phyloP scores from a whole-genome alignment of 768 basidiomycete species.

The Mycena polygramma region DNA sequence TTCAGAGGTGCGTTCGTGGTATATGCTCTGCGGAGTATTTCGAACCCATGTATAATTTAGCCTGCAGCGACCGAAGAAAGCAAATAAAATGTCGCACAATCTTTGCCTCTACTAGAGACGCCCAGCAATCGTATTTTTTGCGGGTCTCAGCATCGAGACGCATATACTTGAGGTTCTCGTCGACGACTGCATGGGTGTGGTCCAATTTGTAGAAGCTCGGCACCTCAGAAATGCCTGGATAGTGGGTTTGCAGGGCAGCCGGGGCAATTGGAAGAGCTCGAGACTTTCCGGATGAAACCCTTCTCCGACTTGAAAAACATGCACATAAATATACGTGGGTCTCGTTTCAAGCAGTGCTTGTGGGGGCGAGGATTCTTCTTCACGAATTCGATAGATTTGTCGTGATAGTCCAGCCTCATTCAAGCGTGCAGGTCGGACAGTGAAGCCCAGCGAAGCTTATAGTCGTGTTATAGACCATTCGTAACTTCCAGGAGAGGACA shows the following conservation, averaged over 20 bases:
- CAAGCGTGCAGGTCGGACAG: neutral
- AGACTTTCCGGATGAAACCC: neutral
- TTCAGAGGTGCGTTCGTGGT: too few species aligned
- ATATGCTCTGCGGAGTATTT: too few species aligned
- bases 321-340: neutral
- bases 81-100: too few species aligned
- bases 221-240: neutral
- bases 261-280: neutral
- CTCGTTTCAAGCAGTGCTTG: neutral
- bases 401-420: neutral
- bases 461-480: too few species aligned
- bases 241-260: neutral
- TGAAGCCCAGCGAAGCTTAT: too few species aligned
- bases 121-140: too few species aligned
- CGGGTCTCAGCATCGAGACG: neutral
- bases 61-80: too few species aligned
- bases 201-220: neutral
- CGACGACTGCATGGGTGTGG: neutral
- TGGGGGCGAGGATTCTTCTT: neutral
- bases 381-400: neutral
- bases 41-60: too few species aligned
- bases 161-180: conserved; percentile 1
- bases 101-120: too few species aligned
- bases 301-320: too few species aligned
- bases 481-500: too few species aligned